phyloP scores from a whole-genome alignment of 768 basidiomycete species.

The Lactifluus volemus region DNA sequence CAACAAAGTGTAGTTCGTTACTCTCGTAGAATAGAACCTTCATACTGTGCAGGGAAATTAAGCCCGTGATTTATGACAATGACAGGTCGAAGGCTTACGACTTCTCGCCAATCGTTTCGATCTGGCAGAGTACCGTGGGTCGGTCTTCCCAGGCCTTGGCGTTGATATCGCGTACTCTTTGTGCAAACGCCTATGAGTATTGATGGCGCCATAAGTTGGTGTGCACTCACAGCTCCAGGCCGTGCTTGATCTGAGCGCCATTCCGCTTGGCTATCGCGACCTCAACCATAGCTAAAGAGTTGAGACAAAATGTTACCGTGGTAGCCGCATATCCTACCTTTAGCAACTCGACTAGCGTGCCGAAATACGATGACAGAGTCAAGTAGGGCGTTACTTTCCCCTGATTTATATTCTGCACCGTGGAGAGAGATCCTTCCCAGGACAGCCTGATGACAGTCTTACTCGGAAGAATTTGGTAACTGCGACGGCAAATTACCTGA shows the following conservation, averaged over 20 bases:
- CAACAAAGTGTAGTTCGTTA: slow-evolving; percentile 17
- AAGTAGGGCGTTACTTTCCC: slow-evolving; percentile 62
- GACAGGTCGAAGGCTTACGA: slow-evolving; percentile 47
- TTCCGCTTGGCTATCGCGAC: slow-evolving; percentile 56
- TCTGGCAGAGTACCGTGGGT: slow-evolving; percentile 74
- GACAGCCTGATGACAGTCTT: slow-evolving; percentile 43
- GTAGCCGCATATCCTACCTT: slow-evolving; percentile 38
- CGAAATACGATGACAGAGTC: slow-evolving; percentile 67
- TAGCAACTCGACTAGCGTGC: slow-evolving; percentile 66
- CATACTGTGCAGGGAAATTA: slow-evolving; percentile 12
- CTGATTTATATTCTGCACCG: slow-evolving; percentile 55
- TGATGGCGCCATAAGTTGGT: not conserved
- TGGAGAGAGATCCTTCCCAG: slow-evolving; percentile 64
- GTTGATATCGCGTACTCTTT: slow-evolving; percentile 63
- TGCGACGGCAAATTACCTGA: slow-evolving; percentile 39
- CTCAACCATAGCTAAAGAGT: slow-evolving; percentile 58
- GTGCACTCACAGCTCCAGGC: slow-evolving; percentile 59
- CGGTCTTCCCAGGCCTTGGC: slow-evolving; percentile 92
- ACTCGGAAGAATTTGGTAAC: slow-evolving; percentile 6
- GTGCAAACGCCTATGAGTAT: not conserved
- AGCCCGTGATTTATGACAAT: not conserved
- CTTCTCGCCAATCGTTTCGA: slow-evolving; percentile 89
- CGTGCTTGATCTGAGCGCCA: slow-evolving; percentile 62
- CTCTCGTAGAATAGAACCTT: slow-evolving; percentile 17
- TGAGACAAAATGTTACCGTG: not conserved